Evolutionary conservation across 495 filamentous ascomycete genomes (phyloP).

Genomic region (Xylona heveae): DNA sequence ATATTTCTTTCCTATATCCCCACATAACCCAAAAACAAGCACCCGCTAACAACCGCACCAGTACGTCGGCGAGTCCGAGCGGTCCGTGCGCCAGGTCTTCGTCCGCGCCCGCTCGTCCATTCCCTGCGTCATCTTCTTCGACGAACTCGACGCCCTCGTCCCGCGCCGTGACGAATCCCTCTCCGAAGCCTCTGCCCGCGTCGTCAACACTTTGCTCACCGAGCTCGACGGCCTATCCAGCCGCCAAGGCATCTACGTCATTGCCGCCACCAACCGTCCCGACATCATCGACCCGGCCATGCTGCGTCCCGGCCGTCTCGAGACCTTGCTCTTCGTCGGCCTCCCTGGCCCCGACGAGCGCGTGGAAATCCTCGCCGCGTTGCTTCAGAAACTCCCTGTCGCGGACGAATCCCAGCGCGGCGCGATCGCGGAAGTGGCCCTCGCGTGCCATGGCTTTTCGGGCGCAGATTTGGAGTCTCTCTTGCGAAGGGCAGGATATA

Average conservation of each 20-base stretch:
- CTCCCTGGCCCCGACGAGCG: conserved; percentile 61
- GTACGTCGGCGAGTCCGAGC: conserved; percentile 88
- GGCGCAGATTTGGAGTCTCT: conserved; percentile 76
- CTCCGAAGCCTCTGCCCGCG: conserved; percentile 64
- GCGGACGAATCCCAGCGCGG: conserved; percentile 38
- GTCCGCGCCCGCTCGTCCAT: conserved; percentile 65
- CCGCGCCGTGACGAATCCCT: conserved; percentile 64
- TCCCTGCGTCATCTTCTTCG: conserved; percentile 94
- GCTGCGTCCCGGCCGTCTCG: conserved; percentile 76
- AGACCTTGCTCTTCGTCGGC: conserved; percentile 77
- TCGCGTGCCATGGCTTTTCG: conserved; percentile 65
- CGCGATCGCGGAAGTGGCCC: conserved; percentile 35
- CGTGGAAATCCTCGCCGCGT: conserved; percentile 71
- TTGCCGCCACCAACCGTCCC: conserved; percentile 85
- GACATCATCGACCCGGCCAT: conserved; percentile 96
- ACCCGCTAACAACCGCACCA: no score
- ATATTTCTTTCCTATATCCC: neutral
- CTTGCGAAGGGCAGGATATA: conserved; percentile 55
- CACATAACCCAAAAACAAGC: no score
- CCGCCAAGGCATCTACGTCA: conserved; percentile 76
- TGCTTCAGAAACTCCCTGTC: conserved; percentile 36
- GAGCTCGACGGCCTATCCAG: conserved; percentile 77
- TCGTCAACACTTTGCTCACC: conserved; percentile 93
- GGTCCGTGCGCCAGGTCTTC: conserved; percentile 84
- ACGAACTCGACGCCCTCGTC: conserved; percentile 85